Conservation (phyloP, 2,329 filamentous ascomycete species). For the Venturia aucupariae region DNA sequence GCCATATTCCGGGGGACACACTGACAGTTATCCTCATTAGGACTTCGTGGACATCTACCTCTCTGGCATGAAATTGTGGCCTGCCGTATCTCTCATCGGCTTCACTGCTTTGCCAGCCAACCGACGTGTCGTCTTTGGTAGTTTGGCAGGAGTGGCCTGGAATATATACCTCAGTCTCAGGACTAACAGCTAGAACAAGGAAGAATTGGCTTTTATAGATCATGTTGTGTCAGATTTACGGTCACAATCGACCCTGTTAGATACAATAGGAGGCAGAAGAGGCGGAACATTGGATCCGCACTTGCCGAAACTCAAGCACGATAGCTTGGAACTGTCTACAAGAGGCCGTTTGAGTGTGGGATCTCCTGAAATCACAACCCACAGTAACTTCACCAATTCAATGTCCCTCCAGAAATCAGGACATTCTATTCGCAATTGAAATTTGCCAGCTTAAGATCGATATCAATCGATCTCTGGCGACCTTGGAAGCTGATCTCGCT, state of each 20-base stretch:
- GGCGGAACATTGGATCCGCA: too few relatives aligned
- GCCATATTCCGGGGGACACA: constrained; percentile 26
- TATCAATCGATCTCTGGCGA: too few relatives aligned
- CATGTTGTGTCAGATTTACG: not conserved
- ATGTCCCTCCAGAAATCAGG: too few relatives aligned
- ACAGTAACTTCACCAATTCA: too few relatives aligned
- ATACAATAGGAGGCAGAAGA: too few relatives aligned
- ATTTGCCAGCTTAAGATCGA: too few relatives aligned
- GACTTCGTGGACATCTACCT: constrained; percentile 42
- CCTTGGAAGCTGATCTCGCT: too few relatives aligned
- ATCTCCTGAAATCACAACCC: too few relatives aligned
- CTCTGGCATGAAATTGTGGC: constrained; percentile 68
- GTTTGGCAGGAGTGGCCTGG: constrained; percentile 63
- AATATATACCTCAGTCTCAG: constrained; percentile 58
- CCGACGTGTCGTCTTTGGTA: constrained; percentile 60
- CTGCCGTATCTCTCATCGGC: constrained; percentile 58
- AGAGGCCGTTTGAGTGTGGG: too few relatives aligned
- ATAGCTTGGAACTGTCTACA: too few relatives aligned
- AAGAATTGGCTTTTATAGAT: not conserved
- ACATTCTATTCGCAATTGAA: too few relatives aligned
- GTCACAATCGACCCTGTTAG: not conserved
- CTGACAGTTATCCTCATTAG: constrained; percentile 25
- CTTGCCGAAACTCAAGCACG: too few relatives aligned
- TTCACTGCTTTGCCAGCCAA: constrained; percentile 65
- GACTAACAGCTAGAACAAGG: not conserved